Percentiles rank a stretch among this genome's conserved stretches.
Conservation (phyloP, 208 protist genomes). For the Angomonas deanei region DNA sequence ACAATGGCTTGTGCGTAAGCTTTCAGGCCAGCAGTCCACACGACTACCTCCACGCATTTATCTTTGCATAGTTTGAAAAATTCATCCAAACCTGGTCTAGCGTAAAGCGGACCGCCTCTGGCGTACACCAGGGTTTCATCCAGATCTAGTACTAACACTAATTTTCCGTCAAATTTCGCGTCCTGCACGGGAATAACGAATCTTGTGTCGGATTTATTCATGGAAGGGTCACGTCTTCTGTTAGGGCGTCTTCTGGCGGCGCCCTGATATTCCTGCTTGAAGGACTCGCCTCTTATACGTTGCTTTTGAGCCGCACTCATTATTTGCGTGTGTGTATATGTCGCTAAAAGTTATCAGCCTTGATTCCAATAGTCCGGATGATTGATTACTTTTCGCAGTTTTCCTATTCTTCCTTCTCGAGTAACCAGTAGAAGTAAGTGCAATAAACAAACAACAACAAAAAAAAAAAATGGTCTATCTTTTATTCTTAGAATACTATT, state of each 20-base stretch:
- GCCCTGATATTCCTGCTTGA: constrained; percentile 91
- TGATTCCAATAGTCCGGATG: no score
- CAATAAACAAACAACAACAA: neutral
- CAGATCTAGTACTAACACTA: constrained; percentile 86
- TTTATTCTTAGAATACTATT: neutral
- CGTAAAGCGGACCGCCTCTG: constrained; percentile 81
- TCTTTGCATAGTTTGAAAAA: constrained; percentile 86
- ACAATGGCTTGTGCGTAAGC: constrained; percentile 91
- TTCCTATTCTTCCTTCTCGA: neutral
- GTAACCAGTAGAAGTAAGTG: neutral
- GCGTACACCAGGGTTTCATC: constrained; percentile 90
- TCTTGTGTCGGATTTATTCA: constrained; percentile 76
- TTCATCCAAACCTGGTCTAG: constrained; percentile 80
- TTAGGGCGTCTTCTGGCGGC: constrained; percentile 43
- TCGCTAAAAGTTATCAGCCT: no score
- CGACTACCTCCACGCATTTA: constrained; percentile 82
- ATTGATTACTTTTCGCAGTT: neutral
- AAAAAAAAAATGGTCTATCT: neutral
- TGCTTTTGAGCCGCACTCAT: constrained; percentile 36
- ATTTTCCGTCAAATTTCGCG: constrained; percentile 66
- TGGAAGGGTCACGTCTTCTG: constrained; percentile 84
- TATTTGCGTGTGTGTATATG: no score
- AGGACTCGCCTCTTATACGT: constrained; percentile 85
- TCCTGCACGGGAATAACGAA: constrained; percentile 80
- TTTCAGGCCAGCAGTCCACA: constrained; percentile 89